A percentile compares a stretch with the other conserved stretches of the same genome.
Conservation (phyloP, 1,139 yeast species). For the Blastobotrys raffinosifermentans region DNA sequence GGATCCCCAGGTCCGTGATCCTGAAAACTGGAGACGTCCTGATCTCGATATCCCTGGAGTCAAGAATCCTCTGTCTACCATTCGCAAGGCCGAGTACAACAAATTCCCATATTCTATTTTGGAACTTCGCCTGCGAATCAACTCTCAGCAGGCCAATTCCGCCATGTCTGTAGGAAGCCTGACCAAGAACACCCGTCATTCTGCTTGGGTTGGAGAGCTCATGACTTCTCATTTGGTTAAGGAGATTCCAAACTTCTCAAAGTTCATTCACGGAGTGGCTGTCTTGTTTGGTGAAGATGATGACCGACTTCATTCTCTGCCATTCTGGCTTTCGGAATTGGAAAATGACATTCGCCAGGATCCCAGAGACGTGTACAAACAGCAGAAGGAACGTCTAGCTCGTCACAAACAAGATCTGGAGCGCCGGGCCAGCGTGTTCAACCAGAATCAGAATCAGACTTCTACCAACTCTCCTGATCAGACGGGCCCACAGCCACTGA, state of each 20-base stretch:
- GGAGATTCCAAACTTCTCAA: conserved; percentile 86
- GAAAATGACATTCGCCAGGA: conserved; percentile 74
- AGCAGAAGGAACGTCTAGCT: conserved; percentile 35
- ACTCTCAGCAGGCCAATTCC: conserved; percentile 5
- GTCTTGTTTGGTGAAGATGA: conserved; percentile 83
- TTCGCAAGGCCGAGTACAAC: conserved; percentile 80
- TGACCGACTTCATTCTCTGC: conserved; percentile 81
- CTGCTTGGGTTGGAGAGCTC: conserved; percentile 83
- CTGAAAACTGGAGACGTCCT: conserved; percentile 82
- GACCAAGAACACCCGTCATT: conserved; percentile 31
- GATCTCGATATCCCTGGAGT: conserved; percentile 75
- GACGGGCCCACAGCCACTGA: conserved; percentile 3
- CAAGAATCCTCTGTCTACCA: conserved; percentile 59
- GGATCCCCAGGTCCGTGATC: conserved; percentile 85
- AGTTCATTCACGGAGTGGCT: conserved; percentile 88
- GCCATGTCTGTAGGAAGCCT: conserved; percentile 10
- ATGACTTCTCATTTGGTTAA: conserved; percentile 78
- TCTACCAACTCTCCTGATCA: conserved; percentile 16
- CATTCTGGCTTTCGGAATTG: conserved; percentile 91
- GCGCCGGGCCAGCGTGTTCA: conserved; percentile 8
- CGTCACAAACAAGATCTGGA: conserved; percentile 10
- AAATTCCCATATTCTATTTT: conserved; percentile 88
- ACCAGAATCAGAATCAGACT: conserved; percentile 15
- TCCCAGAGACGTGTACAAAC: conserved; percentile 67
- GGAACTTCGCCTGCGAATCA: conserved; percentile 63